Percentiles rank a stretch among this genome's conserved stretches.
Evolutionary conservation across 306 rosid genomes (phyloP).

Genomic region (Hippophae tibetana): DNA sequence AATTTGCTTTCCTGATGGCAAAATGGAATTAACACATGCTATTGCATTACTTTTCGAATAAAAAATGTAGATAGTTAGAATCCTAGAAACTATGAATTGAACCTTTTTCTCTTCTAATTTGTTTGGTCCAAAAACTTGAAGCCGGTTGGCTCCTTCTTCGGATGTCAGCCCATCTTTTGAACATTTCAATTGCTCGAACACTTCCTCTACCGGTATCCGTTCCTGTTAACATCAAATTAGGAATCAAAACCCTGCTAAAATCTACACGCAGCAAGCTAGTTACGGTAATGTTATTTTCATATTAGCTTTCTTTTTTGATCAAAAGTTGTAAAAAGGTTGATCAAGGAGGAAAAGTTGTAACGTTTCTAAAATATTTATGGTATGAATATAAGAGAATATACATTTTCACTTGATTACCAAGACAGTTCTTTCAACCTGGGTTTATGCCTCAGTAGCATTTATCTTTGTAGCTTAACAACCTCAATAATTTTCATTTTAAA

Average conservation of each 20-base stretch:
- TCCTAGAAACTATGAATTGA: not conserved
- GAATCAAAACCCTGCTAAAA: not conserved
- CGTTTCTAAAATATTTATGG: too few relatives aligned
- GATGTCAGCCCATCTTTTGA: slow-evolving; percentile 58
- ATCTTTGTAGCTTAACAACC: too few relatives aligned
- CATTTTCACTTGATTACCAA: too few relatives aligned
- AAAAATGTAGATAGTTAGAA: not conserved
- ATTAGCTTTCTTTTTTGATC: not conserved
- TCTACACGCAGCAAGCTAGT: not conserved
- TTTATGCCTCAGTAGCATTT: too few relatives aligned
- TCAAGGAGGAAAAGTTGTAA: too few relatives aligned
- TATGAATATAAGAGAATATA: too few relatives aligned
- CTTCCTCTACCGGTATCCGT: slow-evolving; percentile 79
- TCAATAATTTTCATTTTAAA: too few relatives aligned
- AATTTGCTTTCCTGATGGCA: slow-evolving; percentile 71
- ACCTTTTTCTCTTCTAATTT: slow-evolving; percentile 96
- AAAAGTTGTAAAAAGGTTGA: too few relatives aligned
- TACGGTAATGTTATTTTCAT: not conserved
- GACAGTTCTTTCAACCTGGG: too few relatives aligned
- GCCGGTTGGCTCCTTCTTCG: slow-evolving; percentile 82
- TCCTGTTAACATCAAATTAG: slow-evolving; percentile 39
- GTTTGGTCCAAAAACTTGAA: slow-evolving; percentile 94
- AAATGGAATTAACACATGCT: slow-evolving; percentile 7
- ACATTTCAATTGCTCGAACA: slow-evolving; percentile 89
- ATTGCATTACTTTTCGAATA: not conserved